Percentiles rank a stretch among this genome's conserved stretches.
Evolutionary conservation across 2,329 filamentous ascomycete species (phyloP).

Genomic region (Zymoseptoria tritici): DNA sequence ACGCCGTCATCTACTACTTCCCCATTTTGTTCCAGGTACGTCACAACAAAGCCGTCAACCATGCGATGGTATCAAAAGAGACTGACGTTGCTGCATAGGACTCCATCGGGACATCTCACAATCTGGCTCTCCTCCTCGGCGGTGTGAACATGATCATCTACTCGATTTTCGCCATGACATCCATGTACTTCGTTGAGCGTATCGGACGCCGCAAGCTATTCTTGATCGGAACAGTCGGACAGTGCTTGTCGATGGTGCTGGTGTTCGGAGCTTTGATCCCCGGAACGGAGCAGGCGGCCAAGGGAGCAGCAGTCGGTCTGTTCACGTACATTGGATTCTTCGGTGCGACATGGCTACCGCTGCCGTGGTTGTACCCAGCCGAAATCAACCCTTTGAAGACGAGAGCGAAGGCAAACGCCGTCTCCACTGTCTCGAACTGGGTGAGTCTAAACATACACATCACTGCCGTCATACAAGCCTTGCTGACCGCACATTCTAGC

Average conservation of each 20-base stretch:
- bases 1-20: conserved; percentile 40
- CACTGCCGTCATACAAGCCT: no score
- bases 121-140: conserved; percentile 38
- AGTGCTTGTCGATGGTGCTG: conserved; percentile 48
- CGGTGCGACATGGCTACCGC: conserved; percentile 45
- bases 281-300: conserved; percentile 29
- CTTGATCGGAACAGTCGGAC: conserved; percentile 41
- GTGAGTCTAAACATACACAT: neutral
- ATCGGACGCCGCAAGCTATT: conserved; percentile 45
- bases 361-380: conserved; percentile 28
- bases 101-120: conserved; percentile 44
- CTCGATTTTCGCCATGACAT: conserved; percentile 48
- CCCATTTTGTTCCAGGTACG: conserved; percentile 29
- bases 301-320: conserved; percentile 52
- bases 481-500: no score
- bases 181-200: conserved; percentile 59
- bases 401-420: conserved; percentile 47
- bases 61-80: neutral
- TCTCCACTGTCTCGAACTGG: conserved; percentile 45
- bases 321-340: conserved; percentile 66
- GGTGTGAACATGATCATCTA: conserved; percentile 50
- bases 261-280: conserved; percentile 37
- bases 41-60: neutral
- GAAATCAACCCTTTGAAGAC: conserved; percentile 41
- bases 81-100: conserved; percentile 19